These are phyloP conservation scores for Botryosphaeria agaves DNA, from an alignment of 2,329 filamentous ascomycete genomes.

Conservation along the genomic window DNA sequence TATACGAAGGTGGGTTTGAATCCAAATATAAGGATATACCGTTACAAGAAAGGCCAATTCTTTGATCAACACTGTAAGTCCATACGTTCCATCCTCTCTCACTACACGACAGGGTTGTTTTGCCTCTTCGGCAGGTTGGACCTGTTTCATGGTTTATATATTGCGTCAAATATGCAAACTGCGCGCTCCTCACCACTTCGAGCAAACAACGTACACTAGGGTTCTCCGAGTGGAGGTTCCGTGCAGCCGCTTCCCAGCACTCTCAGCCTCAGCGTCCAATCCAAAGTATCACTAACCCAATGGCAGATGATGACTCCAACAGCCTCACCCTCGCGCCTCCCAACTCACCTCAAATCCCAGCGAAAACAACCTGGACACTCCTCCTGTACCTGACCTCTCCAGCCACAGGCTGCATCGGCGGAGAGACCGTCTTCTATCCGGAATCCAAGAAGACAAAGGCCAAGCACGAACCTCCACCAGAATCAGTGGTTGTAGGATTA, in stretches of 20 bases:
- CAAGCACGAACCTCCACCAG: slow-evolving; percentile 20
- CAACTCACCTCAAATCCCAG: slow-evolving; percentile 25
- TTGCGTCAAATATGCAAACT: no score
- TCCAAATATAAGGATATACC: slow-evolving; percentile 76
- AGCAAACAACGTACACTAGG: no score
- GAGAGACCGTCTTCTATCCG: slow-evolving; percentile 85
- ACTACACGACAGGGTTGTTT: slow-evolving; percentile 1
- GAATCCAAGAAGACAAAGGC: slow-evolving; percentile 31
- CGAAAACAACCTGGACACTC: slow-evolving; percentile 78
- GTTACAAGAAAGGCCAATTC: slow-evolving; percentile 73
- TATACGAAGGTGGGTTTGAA: slow-evolving; percentile 56
- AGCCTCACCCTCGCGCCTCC: slow-evolving; percentile 45
- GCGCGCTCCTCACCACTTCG: no score
- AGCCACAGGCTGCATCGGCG: slow-evolving; percentile 58
- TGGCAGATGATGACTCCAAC: slow-evolving; percentile 72
- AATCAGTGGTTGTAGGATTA: slow-evolving; percentile 54
- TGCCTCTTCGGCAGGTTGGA: neutral
- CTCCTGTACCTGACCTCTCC: slow-evolving; percentile 71
- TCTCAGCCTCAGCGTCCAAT: no score
- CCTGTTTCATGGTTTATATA: no score
- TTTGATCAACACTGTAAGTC: slow-evolving; percentile 80
- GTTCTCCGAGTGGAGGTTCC: no score
- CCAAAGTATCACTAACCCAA: neutral
- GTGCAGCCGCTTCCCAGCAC: no score
- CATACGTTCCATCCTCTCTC: neutral